phyloP scores from a whole-genome alignment of 192 early-diverging fungal genomes.

The Coemansia sp. region DNA sequence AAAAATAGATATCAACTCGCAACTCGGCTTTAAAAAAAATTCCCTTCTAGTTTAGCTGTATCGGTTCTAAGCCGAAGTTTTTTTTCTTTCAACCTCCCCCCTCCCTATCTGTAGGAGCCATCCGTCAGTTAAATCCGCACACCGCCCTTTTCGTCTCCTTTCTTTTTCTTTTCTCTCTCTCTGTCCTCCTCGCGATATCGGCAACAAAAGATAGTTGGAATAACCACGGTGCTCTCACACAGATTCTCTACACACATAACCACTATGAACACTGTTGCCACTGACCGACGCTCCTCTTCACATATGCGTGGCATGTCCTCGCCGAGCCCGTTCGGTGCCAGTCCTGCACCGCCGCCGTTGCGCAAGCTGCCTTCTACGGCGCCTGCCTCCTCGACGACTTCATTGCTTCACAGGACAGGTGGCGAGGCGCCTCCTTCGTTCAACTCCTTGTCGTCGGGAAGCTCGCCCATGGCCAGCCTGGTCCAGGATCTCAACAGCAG shows the following conservation, averaged over 20 bases:
- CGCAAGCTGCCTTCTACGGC: conserved; percentile 22
- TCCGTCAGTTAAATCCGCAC: conserved; percentile 1
- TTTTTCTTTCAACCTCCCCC: background rate
- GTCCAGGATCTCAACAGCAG: conserved; percentile 42
- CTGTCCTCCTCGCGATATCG: background rate
- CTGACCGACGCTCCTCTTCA: conserved; percentile 33
- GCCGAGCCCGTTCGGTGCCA: conserved; percentile 37
- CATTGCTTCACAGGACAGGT: conserved; percentile 1
- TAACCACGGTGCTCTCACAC: background rate
- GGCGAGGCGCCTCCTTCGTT: conserved; percentile 8
- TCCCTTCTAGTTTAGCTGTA: background rate
- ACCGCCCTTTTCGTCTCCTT: background rate
- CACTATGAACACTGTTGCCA: conserved; percentile 35
- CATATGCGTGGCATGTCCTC: conserved; percentile 29
- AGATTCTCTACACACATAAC: background rate
- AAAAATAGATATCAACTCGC: background rate
- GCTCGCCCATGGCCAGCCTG: conserved; percentile 38
- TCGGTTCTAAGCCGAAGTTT: conserved; percentile 5
- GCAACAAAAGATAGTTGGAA: conserved; percentile 12
- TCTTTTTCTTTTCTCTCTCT: conserved; percentile 3
- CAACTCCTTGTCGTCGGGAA: conserved; percentile 4
- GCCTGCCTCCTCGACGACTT: conserved; percentile 13
- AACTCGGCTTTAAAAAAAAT: background rate
- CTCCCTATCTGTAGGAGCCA: conserved; percentile 2
- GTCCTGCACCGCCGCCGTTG: background rate